Evolutionary conservation across 176 grass and related monocot species (phyloP).

Genomic region (Aegilops speltoides): DNA sequence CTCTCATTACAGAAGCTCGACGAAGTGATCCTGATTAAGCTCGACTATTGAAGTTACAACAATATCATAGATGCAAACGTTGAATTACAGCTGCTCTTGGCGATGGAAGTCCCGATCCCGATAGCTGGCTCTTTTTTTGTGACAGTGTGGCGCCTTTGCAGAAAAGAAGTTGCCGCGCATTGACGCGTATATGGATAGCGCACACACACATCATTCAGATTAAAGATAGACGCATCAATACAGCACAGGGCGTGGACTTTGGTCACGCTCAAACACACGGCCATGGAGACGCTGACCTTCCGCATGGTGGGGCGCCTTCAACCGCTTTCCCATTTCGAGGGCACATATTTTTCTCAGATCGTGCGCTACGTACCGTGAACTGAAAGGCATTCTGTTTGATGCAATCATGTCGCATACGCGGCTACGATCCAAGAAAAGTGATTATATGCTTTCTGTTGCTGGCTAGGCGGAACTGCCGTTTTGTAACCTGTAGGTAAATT

Average conservation of each 20-base stretch:
- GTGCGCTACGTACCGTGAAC: not conserved
- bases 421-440: not conserved
- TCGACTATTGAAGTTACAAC: too few relatives aligned
- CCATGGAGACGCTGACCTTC: conserved; percentile 23
- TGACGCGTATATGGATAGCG: conserved; percentile 1
- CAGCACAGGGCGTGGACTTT: conserved; percentile 5
- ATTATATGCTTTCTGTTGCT: not conserved
- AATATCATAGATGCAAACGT: too few relatives aligned
- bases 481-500: not conserved
- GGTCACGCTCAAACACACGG: conserved; percentile 2
- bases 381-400: not conserved
- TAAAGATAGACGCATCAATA: not conserved
- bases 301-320: not conserved
- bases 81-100: too few relatives aligned
- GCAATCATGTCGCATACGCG: not conserved
- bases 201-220: not conserved
- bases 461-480: not conserved
- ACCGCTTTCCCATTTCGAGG: not conserved
- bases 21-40: too few relatives aligned
- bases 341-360: too few relatives aligned
- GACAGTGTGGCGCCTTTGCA: not conserved
- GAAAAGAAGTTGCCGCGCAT: not conserved
- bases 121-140: not conserved
- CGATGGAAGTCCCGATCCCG: not conserved
- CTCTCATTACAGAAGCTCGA: too few relatives aligned